Evolutionary conservation across 306 rosid species (phyloP).

Genomic region (Citrullus mucosospermus): DNA sequence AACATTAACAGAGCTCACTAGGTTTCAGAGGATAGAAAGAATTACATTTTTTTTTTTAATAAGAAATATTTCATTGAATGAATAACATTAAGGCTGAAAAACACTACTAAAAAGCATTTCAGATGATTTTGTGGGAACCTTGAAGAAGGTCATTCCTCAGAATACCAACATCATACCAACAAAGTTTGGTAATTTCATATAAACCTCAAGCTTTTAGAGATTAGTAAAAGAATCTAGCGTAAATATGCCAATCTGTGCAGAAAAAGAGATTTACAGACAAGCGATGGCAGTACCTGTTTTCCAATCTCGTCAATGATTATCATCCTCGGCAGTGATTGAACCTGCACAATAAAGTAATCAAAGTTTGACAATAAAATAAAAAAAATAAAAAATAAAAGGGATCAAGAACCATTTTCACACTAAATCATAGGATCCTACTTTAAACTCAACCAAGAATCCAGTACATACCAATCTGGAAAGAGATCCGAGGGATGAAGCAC

Average conservation of each 20-base stretch:
- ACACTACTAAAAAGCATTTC: background rate
- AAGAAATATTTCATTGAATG: too few species aligned
- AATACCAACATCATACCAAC: background rate
- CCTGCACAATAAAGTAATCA: constrained; percentile 30
- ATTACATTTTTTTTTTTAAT: background rate
- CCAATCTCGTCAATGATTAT: constrained; percentile 96
- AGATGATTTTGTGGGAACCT: background rate
- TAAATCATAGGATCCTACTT: background rate
- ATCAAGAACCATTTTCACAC: background rate
- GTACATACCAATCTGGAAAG: constrained; percentile 83
- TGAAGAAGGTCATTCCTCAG: background rate
- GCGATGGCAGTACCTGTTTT: constrained; percentile 46
- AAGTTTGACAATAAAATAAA: background rate
- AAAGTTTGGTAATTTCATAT: background rate
- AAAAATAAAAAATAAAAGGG: background rate
- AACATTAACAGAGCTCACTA: background rate
- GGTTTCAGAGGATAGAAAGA: background rate
- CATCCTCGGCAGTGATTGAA: constrained; percentile 95
- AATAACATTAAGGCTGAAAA: background rate
- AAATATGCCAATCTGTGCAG: background rate
- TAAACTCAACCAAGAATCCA: background rate
- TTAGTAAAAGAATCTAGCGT: background rate
- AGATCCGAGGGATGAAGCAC: constrained; percentile 89
- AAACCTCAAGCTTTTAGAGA: background rate
- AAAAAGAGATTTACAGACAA: constrained; percentile 1